These are phyloP conservation scores for Apiotrichum akiyoshidainum DNA, from an alignment of 1,284 basidiomycete genomes.

Conservation along the genomic window DNA sequence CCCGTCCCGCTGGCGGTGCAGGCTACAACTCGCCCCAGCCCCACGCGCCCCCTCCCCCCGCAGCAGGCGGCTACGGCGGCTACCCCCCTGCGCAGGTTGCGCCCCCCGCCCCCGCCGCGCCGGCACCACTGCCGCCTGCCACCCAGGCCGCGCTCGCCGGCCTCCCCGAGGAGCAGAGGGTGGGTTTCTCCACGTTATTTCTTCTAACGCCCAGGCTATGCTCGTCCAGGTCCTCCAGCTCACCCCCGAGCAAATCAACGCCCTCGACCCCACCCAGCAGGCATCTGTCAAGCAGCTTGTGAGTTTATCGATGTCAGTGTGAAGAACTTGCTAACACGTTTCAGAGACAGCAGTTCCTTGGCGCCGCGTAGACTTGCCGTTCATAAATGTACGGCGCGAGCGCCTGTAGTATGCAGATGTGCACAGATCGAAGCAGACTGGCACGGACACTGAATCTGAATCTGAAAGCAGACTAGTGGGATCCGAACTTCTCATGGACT, in stretches of 20 bases:
- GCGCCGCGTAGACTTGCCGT: constrained; percentile 19
- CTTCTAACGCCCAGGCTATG: constrained; percentile 60
- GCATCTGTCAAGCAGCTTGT: constrained; percentile 83
- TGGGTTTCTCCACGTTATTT: constrained; percentile 23
- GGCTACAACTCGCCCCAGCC: constrained; percentile 32
- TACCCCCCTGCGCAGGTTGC: constrained; percentile 19
- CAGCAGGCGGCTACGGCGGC: constrained; percentile 39
- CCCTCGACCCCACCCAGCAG: constrained; percentile 74
- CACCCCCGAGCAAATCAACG: constrained; percentile 81
- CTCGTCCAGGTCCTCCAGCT: constrained; percentile 80
- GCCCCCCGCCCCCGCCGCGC: constrained; percentile 27
- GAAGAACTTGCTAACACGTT: constrained; percentile 12
- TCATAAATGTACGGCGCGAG: neutral
- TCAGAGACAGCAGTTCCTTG: constrained; percentile 47
- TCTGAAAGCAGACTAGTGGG: neutral
- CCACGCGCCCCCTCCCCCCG: constrained; percentile 17
- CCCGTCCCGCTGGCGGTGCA: constrained; percentile 25
- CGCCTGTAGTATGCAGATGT: neutral
- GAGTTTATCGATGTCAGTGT: constrained; percentile 34
- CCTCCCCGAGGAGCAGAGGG: constrained; percentile 50
- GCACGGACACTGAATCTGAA: too few relatives aligned
- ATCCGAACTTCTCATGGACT: neutral
- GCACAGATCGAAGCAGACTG: neutral
- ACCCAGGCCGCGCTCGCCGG: constrained; percentile 41
- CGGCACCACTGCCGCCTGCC: constrained; percentile 35